Percentiles rank a stretch among this genome's conserved stretches.
phyloP scores from a whole-genome alignment of 108 stramenopile genomes.

The Schizochytrium sp. region DNA sequence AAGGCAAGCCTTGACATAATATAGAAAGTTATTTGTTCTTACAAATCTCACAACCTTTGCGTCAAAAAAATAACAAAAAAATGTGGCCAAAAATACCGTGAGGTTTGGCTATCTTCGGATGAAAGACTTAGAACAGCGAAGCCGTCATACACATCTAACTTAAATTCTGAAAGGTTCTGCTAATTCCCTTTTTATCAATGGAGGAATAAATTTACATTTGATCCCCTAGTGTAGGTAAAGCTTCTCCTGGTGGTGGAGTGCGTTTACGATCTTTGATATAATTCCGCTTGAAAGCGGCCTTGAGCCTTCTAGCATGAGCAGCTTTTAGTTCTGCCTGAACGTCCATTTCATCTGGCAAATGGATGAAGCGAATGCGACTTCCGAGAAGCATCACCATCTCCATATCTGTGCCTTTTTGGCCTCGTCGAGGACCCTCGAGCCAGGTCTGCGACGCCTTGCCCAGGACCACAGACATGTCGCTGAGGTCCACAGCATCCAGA shows the following conservation, averaged over 20 bases:
- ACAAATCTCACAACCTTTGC: too few species aligned
- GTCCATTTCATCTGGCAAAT: not conserved
- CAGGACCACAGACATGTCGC: conserved; percentile 32
- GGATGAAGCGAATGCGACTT: not conserved
- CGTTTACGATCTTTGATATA: conserved; percentile 17
- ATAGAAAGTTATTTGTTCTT: too few species aligned
- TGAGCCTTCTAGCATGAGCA: not conserved
- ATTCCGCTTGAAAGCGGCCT: conserved; percentile 14
- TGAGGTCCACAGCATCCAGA: conserved; percentile 9
- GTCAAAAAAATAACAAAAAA: too few species aligned
- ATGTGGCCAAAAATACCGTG: too few species aligned
- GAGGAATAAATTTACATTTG: too few species aligned
- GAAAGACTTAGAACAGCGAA: too few species aligned
- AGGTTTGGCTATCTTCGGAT: too few species aligned
- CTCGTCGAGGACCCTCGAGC: conserved; percentile 48
- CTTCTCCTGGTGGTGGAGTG: not conserved
- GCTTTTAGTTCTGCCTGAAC: conserved; percentile 4
- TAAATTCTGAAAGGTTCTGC: too few species aligned
- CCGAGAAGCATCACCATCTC: conserved; percentile 36
- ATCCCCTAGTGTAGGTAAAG: not conserved
- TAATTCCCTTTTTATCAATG: too few species aligned
- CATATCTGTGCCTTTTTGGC: not conserved
- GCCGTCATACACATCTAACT: too few species aligned
- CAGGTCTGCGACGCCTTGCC: conserved; percentile 24
- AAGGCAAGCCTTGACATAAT: too few species aligned